Percentiles rank a stretch among this genome's conserved stretches.
Evolutionary conservation across 257 asterid genomes (phyloP).

Genomic region (Asclepias syriaca): DNA sequence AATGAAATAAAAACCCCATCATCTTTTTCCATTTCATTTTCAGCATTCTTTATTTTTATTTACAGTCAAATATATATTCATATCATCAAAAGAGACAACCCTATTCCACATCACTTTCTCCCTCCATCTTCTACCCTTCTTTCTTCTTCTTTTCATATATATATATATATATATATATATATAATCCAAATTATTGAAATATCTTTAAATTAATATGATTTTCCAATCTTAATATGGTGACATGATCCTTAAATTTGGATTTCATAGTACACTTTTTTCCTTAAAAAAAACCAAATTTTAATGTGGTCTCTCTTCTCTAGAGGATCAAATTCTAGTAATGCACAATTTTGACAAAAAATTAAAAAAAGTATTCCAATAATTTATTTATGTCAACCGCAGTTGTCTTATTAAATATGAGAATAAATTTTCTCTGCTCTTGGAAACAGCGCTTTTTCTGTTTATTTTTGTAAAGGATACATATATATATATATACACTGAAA

Average conservation of each 20-base stretch:
- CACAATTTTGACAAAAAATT: not conserved
- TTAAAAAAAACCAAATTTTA: not conserved
- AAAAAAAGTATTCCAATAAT: not conserved
- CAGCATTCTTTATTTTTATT: too few relatives aligned
- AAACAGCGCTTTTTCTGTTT: not conserved
- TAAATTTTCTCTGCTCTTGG: not conserved
- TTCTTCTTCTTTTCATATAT: too few relatives aligned
- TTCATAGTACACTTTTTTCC: too few relatives aligned
- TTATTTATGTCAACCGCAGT: slow-evolving; percentile 2
- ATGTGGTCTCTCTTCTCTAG: not conserved
- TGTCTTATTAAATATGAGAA: not conserved
- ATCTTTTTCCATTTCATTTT: not conserved
- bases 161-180: too few relatives aligned
- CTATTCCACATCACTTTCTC: not conserved
- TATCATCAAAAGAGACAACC: too few relatives aligned
- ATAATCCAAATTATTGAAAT: too few relatives aligned
- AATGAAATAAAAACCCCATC: not conserved
- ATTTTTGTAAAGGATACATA: too few relatives aligned
- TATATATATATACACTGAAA: not conserved
- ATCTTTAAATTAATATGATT: too few relatives aligned
- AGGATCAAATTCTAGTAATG: too few relatives aligned
- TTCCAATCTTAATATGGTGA: too few relatives aligned
- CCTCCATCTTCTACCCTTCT: not conserved
- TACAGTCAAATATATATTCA: too few relatives aligned
- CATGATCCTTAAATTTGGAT: too few relatives aligned